Percentiles rank a stretch among this genome's conserved stretches.
phyloP scores from a whole-genome alignment of 345 rosid genomes.

The Eucalyptus erythrocorys region DNA sequence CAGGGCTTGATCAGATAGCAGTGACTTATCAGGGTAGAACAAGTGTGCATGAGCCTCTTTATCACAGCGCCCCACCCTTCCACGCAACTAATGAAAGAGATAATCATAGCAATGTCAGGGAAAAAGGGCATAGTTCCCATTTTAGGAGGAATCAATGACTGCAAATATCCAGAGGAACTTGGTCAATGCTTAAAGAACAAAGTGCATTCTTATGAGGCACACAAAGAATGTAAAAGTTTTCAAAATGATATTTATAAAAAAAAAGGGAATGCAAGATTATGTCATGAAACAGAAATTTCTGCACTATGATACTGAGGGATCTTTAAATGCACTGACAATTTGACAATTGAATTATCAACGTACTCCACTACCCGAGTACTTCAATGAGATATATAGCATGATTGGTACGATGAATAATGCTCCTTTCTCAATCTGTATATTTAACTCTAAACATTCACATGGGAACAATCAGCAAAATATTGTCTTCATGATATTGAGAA shows the following conservation, averaged over 20 bases:
- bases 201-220: background rate
- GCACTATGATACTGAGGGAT: background rate
- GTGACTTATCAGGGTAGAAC: constrained; percentile 82
- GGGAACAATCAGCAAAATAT: background rate
- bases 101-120: background rate
- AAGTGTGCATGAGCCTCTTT: constrained; percentile 93
- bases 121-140: background rate
- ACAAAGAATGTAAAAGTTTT: background rate
- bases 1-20: constrained; percentile 69
- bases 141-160: background rate
- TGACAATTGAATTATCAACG: background rate
- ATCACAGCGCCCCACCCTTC: constrained; percentile 98
- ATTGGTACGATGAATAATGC: background rate
- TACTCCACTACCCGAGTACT: background rate
- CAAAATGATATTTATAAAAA: background rate
- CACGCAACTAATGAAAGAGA: constrained; percentile 60
- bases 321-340: background rate
- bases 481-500: background rate
- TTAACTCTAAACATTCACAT: background rate
- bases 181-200: background rate
- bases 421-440: background rate
- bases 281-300: background rate
- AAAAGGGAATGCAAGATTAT: background rate
- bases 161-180: background rate
- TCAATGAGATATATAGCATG: background rate